phyloP scores from a whole-genome alignment of 202 grass and related monocot genomes.

The Digitaria exilis region DNA sequence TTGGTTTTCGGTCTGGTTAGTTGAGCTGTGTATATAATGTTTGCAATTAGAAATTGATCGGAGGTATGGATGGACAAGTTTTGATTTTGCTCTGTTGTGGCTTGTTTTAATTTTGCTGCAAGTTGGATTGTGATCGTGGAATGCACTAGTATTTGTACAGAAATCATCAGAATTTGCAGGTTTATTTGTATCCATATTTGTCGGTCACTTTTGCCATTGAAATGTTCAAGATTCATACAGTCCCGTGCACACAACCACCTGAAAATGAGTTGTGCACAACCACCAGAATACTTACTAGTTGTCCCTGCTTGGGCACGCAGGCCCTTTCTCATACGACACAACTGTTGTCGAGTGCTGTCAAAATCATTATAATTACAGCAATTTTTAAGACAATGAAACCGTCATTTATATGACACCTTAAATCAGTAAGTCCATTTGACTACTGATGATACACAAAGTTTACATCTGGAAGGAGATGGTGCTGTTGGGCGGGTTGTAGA shows the following conservation, averaged over 20 bases:
- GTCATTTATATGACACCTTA: no score
- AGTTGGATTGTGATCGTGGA: neutral
- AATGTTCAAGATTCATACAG: no score
- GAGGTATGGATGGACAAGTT: neutral
- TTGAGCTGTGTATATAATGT: constrained; percentile 33
- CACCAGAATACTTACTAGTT: neutral
- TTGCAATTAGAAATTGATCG: neutral
- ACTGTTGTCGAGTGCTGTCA: neutral
- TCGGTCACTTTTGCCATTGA: neutral
- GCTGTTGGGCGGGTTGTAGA: constrained; percentile 54
- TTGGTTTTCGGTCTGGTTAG: constrained; percentile 11
- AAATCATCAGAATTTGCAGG: neutral
- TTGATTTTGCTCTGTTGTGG: neutral
- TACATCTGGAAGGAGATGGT: constrained; percentile 40
- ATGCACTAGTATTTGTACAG: neutral
- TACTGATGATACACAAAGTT: no score
- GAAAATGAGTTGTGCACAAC: neutral
- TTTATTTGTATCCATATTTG: neutral
- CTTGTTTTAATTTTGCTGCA: neutral
- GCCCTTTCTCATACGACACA: neutral
- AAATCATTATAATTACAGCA: neutral
- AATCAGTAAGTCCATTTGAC: no score
- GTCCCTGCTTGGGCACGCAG: neutral
- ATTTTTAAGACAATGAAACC: neutral
- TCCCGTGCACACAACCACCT: constrained; percentile 1